Evolutionary conservation across 2,329 filamentous ascomycete species (phyloP).

Genomic region (Penicillium sp.): DNA sequence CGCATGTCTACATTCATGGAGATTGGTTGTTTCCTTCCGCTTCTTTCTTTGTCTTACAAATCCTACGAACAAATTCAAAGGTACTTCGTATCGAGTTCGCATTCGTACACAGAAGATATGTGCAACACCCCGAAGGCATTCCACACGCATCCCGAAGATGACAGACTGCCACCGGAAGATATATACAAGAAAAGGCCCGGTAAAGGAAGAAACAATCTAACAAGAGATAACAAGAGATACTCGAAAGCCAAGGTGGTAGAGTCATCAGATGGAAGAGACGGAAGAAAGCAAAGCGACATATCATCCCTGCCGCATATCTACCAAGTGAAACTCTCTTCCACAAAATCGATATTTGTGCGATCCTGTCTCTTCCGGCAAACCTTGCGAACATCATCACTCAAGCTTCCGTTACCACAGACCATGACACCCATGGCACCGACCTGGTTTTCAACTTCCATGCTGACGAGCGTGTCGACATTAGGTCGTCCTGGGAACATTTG

Average conservation of each 20-base stretch:
- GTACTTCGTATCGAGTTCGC: conserved; percentile 4
- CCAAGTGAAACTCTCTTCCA: conserved; percentile 67
- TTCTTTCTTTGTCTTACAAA: background rate
- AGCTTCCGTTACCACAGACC: conserved; percentile 68
- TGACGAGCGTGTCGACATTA: conserved; percentile 71
- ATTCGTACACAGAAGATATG: conserved; percentile 9
- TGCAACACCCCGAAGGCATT: conserved; percentile 10
- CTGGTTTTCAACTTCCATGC: conserved; percentile 74
- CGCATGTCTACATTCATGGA: background rate
- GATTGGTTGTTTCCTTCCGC: too few relatives aligned
- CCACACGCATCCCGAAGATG: background rate
- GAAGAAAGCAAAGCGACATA: conserved; percentile 2
- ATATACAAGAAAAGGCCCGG: conserved; percentile 5
- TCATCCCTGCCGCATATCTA: conserved; percentile 14
- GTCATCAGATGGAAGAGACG: background rate
- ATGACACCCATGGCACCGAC: conserved; percentile 84
- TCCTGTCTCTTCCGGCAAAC: conserved; percentile 61
- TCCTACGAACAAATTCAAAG: background rate
- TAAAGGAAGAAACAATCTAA: conserved; percentile 2
- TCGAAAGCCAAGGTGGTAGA: background rate
- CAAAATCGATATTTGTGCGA: conserved; percentile 62
- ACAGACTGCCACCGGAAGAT: background rate
- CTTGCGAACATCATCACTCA: conserved; percentile 69
- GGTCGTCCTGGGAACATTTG: conserved; percentile 90
- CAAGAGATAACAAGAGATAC: background rate